Evolutionary conservation across 1,284 basidiomycete species (phyloP), one percentile per base, ranked within the genome.

Genomic region (Apiotrichum porosum): DNA sequence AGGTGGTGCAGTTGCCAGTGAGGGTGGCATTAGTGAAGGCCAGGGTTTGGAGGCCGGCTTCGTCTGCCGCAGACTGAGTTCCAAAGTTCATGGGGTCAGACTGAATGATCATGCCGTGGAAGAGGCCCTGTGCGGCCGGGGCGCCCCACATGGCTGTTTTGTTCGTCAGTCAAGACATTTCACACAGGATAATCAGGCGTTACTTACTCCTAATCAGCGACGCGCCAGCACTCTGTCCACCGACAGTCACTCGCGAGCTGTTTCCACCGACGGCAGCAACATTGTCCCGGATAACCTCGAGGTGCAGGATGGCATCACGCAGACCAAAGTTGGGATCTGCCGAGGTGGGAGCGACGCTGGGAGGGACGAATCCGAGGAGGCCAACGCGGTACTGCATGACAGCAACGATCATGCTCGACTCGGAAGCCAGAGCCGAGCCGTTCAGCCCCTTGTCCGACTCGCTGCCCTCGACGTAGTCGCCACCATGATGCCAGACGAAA

Each of bases 171-270:
- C n/a, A n/a, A n/a, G n/a, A n/a, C n/a, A n/a, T n/a, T n/a, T n/a
- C n/a, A n/a, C n/a, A n/a, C n/a, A n/a, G n/a, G n/a, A n/a, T n/a
- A n/a, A n/a, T n/a, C n/a, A n/a, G n/a, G n/a, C n/a, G n/a, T n/a
- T n/a, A 69, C 49, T 73, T 62, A 46, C 76, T 67, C 48, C 89
- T 79, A 57, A 93, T 80, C 77, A 92, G 79, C 51, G 79, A 81
- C 0, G 85, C 91, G 33, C 92, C 92, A 28, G 82, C 82, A 62
- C 86, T 90, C 72, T 95, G 91, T 3, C 91, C 92, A 19, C 86
- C 88, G n/a, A 95, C 60, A 0, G 88, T 91, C 56, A 95, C 80
- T 56, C 79, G 80, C 2, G 77, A 76, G 12, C 61, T 33, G 51
- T 77, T 69, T 9, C 87, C 90, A 9, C 87, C 87, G 57, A 92